Base-by-base conservation (phyloP, 306 rosid species). In the Senna siamea region DNA sequence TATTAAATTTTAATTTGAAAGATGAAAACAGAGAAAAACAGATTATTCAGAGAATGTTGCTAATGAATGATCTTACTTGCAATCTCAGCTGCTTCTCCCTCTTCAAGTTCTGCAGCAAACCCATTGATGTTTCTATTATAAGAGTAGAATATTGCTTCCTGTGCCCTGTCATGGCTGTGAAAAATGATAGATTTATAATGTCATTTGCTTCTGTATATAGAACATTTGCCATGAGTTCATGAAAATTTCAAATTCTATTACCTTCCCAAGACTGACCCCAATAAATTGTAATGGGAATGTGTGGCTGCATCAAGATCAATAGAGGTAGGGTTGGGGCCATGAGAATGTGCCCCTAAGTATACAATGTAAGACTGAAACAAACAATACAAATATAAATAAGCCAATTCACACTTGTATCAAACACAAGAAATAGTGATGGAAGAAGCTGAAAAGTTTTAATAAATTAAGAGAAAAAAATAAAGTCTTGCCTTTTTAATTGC, bases 61-160 rank as follows among this genome's bases (percentile, higher is more conserved):
- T 23, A 52, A 10, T n/a, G 0, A 7, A 32, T 10, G 6, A 68
- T 61, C 80, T 81, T 55, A 90, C 98, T 85, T 61, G 78, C 82
- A 68, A 92, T 75, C 66, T 26, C 73, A 10, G 59, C 52, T 1
- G 87, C 96, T 54, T 90, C 86, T 54, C 82, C 77, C 10, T 88
- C 89, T 9, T 87, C 88, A 44, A 92, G 88, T 3, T 70, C n/a
- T n/a, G 96, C 98, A 22, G 98, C 98, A 58, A 92, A 92, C 6
- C 98, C 98, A 76, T 92, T 92, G 6, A 92, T 88, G 17, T 79
- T 48, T 61, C 73, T 80, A 22, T 63, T 90, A 53, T 92, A 92
- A 0, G 94, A 88, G 81, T 92, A 90, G 48, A 82, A 23, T 0
- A 78, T 32, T 28, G 60, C 63, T 78, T 82, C 77, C 67, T 78